phyloP scores from a whole-genome alignment of 257 asterid species.

The Voacanga thouarsii region DNA sequence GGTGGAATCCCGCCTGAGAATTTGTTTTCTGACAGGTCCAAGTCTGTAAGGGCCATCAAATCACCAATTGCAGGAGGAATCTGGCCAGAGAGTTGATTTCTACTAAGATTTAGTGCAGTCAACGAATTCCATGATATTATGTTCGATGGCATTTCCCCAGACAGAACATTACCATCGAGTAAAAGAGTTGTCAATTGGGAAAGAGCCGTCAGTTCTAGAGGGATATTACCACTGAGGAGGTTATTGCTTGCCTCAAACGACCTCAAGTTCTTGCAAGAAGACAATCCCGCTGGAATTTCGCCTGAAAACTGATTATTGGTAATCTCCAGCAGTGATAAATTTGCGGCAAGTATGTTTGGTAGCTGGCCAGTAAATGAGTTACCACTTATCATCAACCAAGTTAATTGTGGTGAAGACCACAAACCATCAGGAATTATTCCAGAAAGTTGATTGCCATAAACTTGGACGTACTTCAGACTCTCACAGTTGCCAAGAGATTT shows the following conservation, averaged over 20 bases:
- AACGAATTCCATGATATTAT: slow-evolving; percentile 68
- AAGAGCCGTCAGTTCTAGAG: slow-evolving; percentile 63
- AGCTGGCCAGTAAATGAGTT: slow-evolving; percentile 67
- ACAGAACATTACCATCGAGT: slow-evolving; percentile 61
- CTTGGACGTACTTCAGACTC: slow-evolving; percentile 31
- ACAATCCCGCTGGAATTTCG: slow-evolving; percentile 49
- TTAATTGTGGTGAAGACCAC: slow-evolving; percentile 46
- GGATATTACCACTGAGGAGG: slow-evolving; percentile 47
- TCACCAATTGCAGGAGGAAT: slow-evolving; percentile 59
- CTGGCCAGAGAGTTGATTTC: slow-evolving; percentile 64
- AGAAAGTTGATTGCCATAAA: slow-evolving; percentile 42
- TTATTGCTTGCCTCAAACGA: slow-evolving; percentile 62
- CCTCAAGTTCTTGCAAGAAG: slow-evolving; percentile 49
- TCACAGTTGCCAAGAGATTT: slow-evolving; percentile 55
- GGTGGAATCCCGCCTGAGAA: slow-evolving; percentile 71
- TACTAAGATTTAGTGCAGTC: slow-evolving; percentile 39
- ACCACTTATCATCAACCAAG: slow-evolving; percentile 30
- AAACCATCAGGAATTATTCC: slow-evolving; percentile 65
- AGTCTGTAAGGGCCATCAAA: slow-evolving; percentile 38
- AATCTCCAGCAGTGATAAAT: slow-evolving; percentile 43
- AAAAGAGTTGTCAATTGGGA: slow-evolving; percentile 28
- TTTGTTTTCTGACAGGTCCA: slow-evolving; percentile 69
- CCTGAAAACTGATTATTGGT: slow-evolving; percentile 64
- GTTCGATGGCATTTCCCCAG: slow-evolving; percentile 54
- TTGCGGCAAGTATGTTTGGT: slow-evolving; percentile 40